Percentiles rank a stretch among this genome's conserved stretches.
These are phyloP conservation scores for Teratosphaeria gauchensis DNA, from an alignment of 2,329 filamentous ascomycete genomes.

Conservation along the genomic window DNA sequence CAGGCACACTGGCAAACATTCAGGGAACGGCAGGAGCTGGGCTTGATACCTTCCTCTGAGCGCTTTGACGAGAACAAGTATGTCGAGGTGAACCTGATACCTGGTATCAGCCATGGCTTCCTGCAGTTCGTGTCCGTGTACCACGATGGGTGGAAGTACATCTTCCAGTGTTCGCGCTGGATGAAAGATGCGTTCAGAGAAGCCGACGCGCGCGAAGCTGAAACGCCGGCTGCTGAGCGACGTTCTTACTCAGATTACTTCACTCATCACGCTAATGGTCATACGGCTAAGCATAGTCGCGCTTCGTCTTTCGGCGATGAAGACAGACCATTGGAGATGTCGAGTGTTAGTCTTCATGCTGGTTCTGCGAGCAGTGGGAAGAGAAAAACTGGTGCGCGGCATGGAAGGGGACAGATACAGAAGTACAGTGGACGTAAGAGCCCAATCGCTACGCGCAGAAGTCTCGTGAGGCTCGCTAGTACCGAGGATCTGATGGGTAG, in stretches of 20 bases:
- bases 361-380: slow-evolving; percentile 5
- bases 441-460: slow-evolving; percentile 27
- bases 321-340: slow-evolving; percentile 74
- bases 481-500: slow-evolving; percentile 39
- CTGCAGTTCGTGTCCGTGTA: slow-evolving; percentile 83
- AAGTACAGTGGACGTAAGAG: slow-evolving; percentile 15
- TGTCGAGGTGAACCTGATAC: slow-evolving; percentile 74
- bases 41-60: slow-evolving; percentile 37
- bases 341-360: slow-evolving; percentile 22
- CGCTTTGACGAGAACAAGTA: slow-evolving; percentile 53
- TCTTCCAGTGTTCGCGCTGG: slow-evolving; percentile 70
- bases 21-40: slow-evolving; percentile 46
- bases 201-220: slow-evolving; percentile 27
- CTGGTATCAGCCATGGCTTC: slow-evolving; percentile 88
- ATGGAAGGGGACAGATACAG: background rate
- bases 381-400: background rate
- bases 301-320: slow-evolving; percentile 51
- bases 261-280: slow-evolving; percentile 5
- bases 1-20: slow-evolving; percentile 59
- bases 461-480: slow-evolving; percentile 36
- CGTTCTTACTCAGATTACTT: background rate
- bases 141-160: slow-evolving; percentile 80
- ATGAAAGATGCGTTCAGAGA: slow-evolving; percentile 65
- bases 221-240: slow-evolving; percentile 13
- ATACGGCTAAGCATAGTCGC: slow-evolving; percentile 6